Conservation (phyloP, 208 protist species). For the Crithidia brevicula region DNA sequence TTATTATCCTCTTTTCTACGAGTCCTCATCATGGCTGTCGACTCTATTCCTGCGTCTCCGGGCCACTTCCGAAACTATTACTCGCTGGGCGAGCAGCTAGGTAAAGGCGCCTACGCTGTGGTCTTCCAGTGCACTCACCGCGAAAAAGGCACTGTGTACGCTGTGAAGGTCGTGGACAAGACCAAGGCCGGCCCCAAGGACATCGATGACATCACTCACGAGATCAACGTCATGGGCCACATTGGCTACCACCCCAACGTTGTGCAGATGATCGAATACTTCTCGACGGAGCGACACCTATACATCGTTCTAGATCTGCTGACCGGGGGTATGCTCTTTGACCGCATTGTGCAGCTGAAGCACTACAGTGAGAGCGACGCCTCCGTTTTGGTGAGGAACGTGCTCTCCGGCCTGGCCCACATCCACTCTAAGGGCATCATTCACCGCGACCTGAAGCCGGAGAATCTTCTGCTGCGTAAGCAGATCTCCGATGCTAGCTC, state of each 20-base stretch:
- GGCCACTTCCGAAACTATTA: constrained; percentile 63
- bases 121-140: constrained; percentile 74
- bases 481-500: constrained; percentile 44
- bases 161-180: constrained; percentile 88
- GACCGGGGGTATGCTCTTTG: constrained; percentile 97
- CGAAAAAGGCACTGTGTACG: constrained; percentile 52
- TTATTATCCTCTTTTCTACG: no score
- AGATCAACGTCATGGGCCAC: constrained; percentile 76
- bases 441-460: constrained; percentile 99
- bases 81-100: constrained; percentile 50
- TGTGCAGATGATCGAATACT: constrained; percentile 96
- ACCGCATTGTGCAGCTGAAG: constrained; percentile 95
- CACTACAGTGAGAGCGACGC: constrained; percentile 98
- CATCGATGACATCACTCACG: constrained; percentile 72
- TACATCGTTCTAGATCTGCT: constrained; percentile 98
- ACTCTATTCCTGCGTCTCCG: constrained; percentile 25
- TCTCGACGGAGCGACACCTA: constrained; percentile 79
- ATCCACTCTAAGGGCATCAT: constrained; percentile 98
- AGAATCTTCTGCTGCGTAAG: constrained; percentile 99
- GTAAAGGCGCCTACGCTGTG: constrained; percentile 80
- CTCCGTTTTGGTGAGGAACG: constrained; percentile 96
- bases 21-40: constrained; percentile 1
- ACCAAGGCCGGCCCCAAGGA: constrained; percentile 70
- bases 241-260: constrained; percentile 79
- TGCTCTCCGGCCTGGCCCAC: constrained; percentile 95